Base-by-base conservation (phyloP, 495 filamentous ascomycete genomes). In the Jackrogersella minutella region DNA sequence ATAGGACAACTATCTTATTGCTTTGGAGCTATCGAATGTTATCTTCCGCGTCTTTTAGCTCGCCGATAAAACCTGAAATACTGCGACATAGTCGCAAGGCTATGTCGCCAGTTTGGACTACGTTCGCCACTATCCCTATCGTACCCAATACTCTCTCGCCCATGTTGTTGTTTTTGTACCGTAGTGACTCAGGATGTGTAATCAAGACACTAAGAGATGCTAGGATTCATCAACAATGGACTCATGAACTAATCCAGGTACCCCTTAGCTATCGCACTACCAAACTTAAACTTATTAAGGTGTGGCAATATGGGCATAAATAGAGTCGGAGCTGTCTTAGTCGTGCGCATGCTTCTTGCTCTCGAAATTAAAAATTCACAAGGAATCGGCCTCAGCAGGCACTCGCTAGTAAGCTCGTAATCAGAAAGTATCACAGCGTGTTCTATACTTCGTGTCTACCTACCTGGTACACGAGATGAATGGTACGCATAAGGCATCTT, bases 51-150 rank as follows among this genome's bases (percentile, higher is more conserved):
- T 57, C 39, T 10, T 46, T 46, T 28, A 57, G 34, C 17, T 46
- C 54, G 16, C 40, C 28, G 13, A 57, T 46, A 7, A 57, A 57
- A 1, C 11, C 6, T 10, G 54, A 34, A 9, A 57, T 57, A 6
- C 16, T 57, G 5, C 54, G 54, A 34, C 54, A 57, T 46, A 57
- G 11, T 16, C 26, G 16, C 11, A 57, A 24, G 37, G 54, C 54
- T n/a, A 5, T 40, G 9, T 57, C 54, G 1, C 54, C 39, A 11
- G 46, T 26, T 5, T 87, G 41, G 85, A 72, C 2, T 74, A 80
- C 8, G 76, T 75, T 49, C 81, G 73, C 1, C 77, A 74, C 1
- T 75, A 62, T 5, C 64, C 71, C 49, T 58, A 59, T 22, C 5
- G 55, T 28, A 73, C 73, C 66, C 44, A 73, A 8, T 16, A 40